Evolutionary conservation across 495 filamentous ascomycete genomes (phyloP).

Genomic region (Penicillium samsonianum): DNA sequence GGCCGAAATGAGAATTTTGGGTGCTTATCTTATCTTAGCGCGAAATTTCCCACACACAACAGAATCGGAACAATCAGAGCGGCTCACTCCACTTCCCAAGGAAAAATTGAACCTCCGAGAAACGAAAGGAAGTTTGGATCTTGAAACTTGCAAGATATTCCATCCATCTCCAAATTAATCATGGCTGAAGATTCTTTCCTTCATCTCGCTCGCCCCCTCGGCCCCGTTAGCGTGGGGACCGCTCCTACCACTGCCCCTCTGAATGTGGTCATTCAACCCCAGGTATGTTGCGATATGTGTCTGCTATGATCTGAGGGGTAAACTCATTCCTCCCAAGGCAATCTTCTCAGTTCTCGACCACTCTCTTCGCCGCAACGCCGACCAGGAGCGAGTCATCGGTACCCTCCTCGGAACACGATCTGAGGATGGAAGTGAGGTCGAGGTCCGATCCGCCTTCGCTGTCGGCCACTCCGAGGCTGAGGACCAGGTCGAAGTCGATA

Average conservation of each 20-base stretch:
- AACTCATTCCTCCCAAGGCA: slow-evolving; percentile 56
- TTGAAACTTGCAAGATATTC: slow-evolving; percentile 13
- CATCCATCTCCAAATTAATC: slow-evolving; percentile 39
- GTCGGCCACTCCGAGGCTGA: slow-evolving; percentile 97
- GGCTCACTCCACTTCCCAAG: slow-evolving; percentile 29
- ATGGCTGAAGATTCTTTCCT: slow-evolving; percentile 92
- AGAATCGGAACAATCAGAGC: slow-evolving; percentile 44
- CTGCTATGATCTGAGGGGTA: slow-evolving; percentile 6
- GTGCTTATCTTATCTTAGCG: slow-evolving; percentile 58
- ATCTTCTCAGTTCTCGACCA: slow-evolving; percentile 98
- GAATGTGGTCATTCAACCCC: slow-evolving; percentile 90
- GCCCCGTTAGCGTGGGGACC: slow-evolving; percentile 72
- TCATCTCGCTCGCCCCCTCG: slow-evolving; percentile 90
- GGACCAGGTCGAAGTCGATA: slow-evolving; percentile 98
- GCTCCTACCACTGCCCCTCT: slow-evolving; percentile 85
- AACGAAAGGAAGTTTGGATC: slow-evolving; percentile 24
- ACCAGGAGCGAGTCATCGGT: slow-evolving; percentile 93
- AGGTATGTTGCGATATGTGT: slow-evolving; percentile 59
- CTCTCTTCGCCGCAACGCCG: slow-evolving; percentile 82
- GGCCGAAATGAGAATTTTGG: slow-evolving; percentile 12
- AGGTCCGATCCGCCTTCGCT: slow-evolving; percentile 93
- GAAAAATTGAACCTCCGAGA: slow-evolving; percentile 38
- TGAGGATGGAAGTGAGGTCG: slow-evolving; percentile 94
- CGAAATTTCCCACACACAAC: slow-evolving; percentile 51
- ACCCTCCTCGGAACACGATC: slow-evolving; percentile 88